A percentile compares a stretch with the other conserved stretches of the same genome.
Evolutionary conservation across 345 rosid species (phyloP).

Genomic region (Salix exigua): DNA sequence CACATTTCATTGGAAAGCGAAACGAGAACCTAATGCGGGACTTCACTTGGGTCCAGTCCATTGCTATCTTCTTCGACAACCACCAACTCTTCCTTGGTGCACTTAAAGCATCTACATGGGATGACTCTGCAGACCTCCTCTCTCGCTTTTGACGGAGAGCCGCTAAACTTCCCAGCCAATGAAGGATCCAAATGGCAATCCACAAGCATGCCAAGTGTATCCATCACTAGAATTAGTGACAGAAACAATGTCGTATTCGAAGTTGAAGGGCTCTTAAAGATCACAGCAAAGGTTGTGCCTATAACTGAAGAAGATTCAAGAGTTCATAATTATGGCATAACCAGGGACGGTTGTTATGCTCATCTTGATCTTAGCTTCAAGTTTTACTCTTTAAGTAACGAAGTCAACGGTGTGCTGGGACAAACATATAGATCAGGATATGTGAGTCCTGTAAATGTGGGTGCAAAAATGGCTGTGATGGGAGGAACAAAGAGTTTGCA

Average conservation of each 20-base stretch:
- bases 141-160: constrained; percentile 37
- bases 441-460: constrained; percentile 51
- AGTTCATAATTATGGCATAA: constrained; percentile 53
- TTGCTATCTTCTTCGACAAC: constrained; percentile 43
- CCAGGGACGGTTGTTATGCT: constrained; percentile 57
- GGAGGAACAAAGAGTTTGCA: constrained; percentile 54
- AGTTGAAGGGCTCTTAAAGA: constrained; percentile 39
- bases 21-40: constrained; percentile 48
- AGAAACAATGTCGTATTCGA: constrained; percentile 37
- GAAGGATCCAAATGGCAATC: constrained; percentile 40
- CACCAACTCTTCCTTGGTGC: constrained; percentile 50
- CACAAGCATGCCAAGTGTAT: constrained; percentile 8
- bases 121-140: constrained; percentile 40
- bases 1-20: constrained; percentile 50
- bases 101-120: constrained; percentile 54
- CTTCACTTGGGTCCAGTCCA: constrained; percentile 62
- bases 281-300: constrained; percentile 50
- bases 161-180: constrained; percentile 19
- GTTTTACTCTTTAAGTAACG: constrained; percentile 41
- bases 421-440: constrained; percentile 53
- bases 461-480: constrained; percentile 57
- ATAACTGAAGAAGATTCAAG: constrained; percentile 53
- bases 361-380: constrained; percentile 66
- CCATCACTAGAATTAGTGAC: constrained; percentile 35
- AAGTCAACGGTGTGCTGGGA: constrained; percentile 57